Evolutionary conservation across 1,139 yeast species (phyloP).

Genomic region (Pneumocystis canis): DNA sequence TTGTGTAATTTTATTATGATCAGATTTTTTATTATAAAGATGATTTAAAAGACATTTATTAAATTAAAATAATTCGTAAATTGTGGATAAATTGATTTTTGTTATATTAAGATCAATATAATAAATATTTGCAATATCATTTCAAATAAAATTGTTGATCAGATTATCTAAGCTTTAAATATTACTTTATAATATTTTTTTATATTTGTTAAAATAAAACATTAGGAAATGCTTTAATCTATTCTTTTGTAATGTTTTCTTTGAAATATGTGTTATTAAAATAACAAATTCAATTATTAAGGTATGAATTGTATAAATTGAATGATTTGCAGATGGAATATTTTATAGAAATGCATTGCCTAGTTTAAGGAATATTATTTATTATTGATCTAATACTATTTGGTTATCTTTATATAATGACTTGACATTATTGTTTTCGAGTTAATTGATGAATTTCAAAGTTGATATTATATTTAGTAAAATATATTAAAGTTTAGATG

Average conservation of each 20-base stretch:
- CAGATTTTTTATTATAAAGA: constrained; percentile 83
- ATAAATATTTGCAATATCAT: constrained; percentile 92
- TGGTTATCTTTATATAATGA: constrained; percentile 96
- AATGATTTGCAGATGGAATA: constrained; percentile 91
- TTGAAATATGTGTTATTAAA: constrained; percentile 79
- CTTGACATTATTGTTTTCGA: constrained; percentile 80
- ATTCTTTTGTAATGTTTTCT: constrained; percentile 91
- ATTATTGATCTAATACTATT: constrained; percentile 73
- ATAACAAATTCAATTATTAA: constrained; percentile 69
- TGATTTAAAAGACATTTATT: constrained; percentile 43
- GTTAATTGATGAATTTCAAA: constrained; percentile 94
- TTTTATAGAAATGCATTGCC: constrained; percentile 41
- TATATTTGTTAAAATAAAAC: constrained; percentile 98
- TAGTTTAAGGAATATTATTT: constrained; percentile 53
- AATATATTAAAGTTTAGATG: constrained; percentile 10
- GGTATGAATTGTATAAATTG: constrained; percentile 97
- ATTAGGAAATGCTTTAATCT: constrained; percentile 65
- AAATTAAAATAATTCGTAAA: constrained; percentile 39
- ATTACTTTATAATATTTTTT: constrained; percentile 83
- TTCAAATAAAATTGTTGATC: constrained; percentile 57
- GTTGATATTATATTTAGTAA: constrained; percentile 1
- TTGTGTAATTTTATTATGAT: constrained; percentile 67
- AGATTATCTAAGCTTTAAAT: constrained; percentile 69
- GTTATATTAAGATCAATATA: constrained; percentile 65
- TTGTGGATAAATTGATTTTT: constrained; percentile 47